Conservation (phyloP, 2,329 filamentous ascomycete species). For the Alternaria panax region DNA sequence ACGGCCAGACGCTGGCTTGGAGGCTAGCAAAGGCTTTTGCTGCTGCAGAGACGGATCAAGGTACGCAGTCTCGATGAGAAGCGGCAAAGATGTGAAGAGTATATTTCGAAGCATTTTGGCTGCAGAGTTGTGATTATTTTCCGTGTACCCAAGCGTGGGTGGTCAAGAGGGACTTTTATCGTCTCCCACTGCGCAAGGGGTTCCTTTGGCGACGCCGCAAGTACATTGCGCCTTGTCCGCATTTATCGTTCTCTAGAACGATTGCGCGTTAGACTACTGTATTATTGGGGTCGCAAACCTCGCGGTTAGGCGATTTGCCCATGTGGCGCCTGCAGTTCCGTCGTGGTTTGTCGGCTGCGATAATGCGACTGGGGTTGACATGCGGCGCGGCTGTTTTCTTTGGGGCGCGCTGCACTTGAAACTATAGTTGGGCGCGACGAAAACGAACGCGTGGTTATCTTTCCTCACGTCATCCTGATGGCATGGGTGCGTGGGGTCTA, state of each 20-base stretch:
- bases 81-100: neutral
- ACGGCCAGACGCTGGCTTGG: neutral
- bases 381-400: constrained; percentile 8
- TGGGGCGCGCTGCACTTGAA: constrained; percentile 6
- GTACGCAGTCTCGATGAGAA: constrained; percentile 4
- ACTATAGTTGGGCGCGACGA: constrained; percentile 9
- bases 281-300: constrained; percentile 6
- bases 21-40: constrained; percentile 13
- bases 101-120: constrained; percentile 2
- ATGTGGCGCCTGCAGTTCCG: constrained; percentile 17
- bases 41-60: constrained; percentile 9
- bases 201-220: neutral
- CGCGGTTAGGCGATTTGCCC: constrained; percentile 5
- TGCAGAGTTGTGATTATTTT: neutral
- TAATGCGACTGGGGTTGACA: constrained; percentile 8
- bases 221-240: neutral
- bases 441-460: neutral
- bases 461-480: neutral
- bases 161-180: neutral
- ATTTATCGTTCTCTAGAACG: neutral
- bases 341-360: constrained; percentile 10
- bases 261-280: neutral
- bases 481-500: neutral
- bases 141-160: neutral
- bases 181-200: neutral